Conservation (phyloP, 2,329 filamentous ascomycete genomes). For the Parasarocladium wereldwijsianum region DNA sequence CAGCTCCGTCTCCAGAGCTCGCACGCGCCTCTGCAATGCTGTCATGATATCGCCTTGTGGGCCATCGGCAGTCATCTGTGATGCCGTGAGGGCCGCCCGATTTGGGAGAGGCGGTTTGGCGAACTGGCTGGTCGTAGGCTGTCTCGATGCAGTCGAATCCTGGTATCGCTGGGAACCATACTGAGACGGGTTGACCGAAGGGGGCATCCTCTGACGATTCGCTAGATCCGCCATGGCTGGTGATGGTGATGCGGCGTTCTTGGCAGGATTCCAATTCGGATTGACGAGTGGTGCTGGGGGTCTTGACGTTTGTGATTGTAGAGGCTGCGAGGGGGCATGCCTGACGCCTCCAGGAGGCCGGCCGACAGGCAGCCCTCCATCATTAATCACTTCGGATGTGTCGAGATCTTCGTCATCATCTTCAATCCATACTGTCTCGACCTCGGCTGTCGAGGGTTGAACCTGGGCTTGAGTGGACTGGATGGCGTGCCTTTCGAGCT, state of each 20-base stretch:
- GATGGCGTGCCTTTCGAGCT: conserved; percentile 50
- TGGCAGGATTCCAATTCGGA: conserved; percentile 22
- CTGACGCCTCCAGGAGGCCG: conserved; percentile 20
- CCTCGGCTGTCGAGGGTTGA: conserved; percentile 12
- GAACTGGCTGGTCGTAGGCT: conserved; percentile 25
- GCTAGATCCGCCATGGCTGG: conserved; percentile 6
- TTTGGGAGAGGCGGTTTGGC: conserved; percentile 16
- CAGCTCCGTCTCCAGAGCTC: conserved; percentile 39
- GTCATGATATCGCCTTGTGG: conserved; percentile 19
- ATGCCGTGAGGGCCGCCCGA: conserved; percentile 9
- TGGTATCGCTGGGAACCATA: conserved; percentile 16
- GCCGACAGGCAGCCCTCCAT: conserved; percentile 24
- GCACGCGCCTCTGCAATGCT: conserved; percentile 36
- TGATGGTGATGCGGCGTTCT: too few species aligned
- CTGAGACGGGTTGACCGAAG: conserved; percentile 9
- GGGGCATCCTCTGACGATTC: conserved; percentile 8
- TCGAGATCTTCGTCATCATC: conserved; percentile 44
- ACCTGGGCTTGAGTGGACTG: conserved; percentile 38
- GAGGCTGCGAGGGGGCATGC: conserved; percentile 11
- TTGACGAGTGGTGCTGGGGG: conserved; percentile 17
- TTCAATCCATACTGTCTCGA: conserved; percentile 30
- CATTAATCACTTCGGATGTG: conserved; percentile 39
- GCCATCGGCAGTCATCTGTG: conserved; percentile 13
- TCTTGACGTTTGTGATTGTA: conserved; percentile 16
- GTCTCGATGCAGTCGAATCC: not conserved